phyloP scores from a whole-genome alignment of 805 yeast species.

The Nakazawaea wyomingensis region DNA sequence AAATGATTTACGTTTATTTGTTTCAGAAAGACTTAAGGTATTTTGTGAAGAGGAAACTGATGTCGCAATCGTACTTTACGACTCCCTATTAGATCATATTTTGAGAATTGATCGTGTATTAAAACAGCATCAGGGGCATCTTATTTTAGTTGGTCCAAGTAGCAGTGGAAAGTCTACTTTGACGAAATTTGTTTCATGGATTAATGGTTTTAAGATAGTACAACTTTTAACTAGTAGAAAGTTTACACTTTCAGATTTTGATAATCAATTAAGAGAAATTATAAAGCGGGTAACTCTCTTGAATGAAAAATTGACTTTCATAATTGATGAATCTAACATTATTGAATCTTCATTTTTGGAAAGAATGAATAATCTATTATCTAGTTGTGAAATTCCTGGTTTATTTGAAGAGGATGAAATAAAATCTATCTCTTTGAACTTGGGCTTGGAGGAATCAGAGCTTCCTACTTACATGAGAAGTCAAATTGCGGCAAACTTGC shows the following conservation, averaged over 20 bases:
- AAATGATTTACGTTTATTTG: slow-evolving; percentile 44
- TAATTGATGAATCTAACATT: slow-evolving; percentile 78
- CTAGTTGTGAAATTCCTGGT: slow-evolving; percentile 91
- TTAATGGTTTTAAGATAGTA: slow-evolving; percentile 63
- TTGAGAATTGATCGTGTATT: slow-evolving; percentile 77
- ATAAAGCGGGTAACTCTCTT: slow-evolving; percentile 44
- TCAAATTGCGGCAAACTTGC: slow-evolving; percentile 66
- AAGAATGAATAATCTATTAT: slow-evolving; percentile 87
- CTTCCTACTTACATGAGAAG: slow-evolving; percentile 67
- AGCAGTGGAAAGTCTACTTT: slow-evolving; percentile 79
- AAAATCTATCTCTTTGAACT: slow-evolving; percentile 42
- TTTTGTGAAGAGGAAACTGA: slow-evolving; percentile 79
- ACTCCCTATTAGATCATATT: slow-evolving; percentile 68
- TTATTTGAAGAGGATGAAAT: slow-evolving; percentile 74
- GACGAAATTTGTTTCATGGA: slow-evolving; percentile 84
- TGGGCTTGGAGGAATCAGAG: slow-evolving; percentile 61
- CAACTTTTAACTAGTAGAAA: slow-evolving; percentile 53
- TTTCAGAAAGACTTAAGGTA: slow-evolving; percentile 56
- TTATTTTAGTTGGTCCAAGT: slow-evolving; percentile 78
- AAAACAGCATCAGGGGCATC: slow-evolving; percentile 83
- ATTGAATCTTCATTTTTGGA: slow-evolving; percentile 77
- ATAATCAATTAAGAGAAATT: slow-evolving; percentile 49
- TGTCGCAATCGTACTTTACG: slow-evolving; percentile 54
- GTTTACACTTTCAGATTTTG: slow-evolving; percentile 63
- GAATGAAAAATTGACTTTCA: slow-evolving; percentile 62